A percentile compares a stretch with the other conserved stretches of the same genome.
These are phyloP conservation scores for Sporothrix schenckii DNA, from an alignment of 2,329 filamentous ascomycete species.

Conservation along the genomic window DNA sequence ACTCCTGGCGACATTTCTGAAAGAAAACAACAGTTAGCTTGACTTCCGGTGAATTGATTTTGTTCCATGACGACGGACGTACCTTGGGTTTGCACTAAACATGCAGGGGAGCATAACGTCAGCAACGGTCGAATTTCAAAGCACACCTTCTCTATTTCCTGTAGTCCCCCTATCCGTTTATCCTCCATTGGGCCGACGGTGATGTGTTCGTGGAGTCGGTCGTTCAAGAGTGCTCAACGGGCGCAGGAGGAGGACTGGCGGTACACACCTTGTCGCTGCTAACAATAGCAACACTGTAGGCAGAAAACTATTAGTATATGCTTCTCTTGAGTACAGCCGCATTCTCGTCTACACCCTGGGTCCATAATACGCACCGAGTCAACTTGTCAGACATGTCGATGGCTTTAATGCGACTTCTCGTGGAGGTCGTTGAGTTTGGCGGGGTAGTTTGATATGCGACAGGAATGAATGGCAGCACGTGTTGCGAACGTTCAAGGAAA, in stretches of 20 bases:
- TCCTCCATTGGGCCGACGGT: background rate
- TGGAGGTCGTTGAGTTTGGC: slow-evolving; percentile 20
- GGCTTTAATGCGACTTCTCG: slow-evolving; percentile 6
- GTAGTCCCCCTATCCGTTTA: background rate
- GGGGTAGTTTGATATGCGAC: slow-evolving; percentile 28
- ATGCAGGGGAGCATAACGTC: slow-evolving; percentile 38
- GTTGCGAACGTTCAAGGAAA: background rate
- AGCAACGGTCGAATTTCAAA: slow-evolving; percentile 40
- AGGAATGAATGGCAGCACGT: background rate
- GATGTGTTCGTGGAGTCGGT: background rate
- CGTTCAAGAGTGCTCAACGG: slow-evolving; percentile 45
- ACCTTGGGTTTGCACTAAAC: slow-evolving; percentile 84
- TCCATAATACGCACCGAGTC: slow-evolving; percentile 72
- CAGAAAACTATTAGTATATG: slow-evolving; percentile 39
- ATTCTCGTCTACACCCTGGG: background rate
- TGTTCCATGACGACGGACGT: slow-evolving; percentile 36
- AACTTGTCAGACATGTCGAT: slow-evolving; percentile 49
- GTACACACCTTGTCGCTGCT: slow-evolving; percentile 85
- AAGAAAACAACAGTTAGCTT: background rate
- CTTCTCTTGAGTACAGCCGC: background rate
- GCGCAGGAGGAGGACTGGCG: slow-evolving; percentile 45
- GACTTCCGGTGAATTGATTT: slow-evolving; percentile 1
- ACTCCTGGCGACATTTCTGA: slow-evolving; percentile 95
- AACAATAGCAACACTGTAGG: slow-evolving; percentile 92
- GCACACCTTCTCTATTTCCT: background rate